Conservation (phyloP, 768 basidiomycete species). For the Lentinus brumalis region DNA sequence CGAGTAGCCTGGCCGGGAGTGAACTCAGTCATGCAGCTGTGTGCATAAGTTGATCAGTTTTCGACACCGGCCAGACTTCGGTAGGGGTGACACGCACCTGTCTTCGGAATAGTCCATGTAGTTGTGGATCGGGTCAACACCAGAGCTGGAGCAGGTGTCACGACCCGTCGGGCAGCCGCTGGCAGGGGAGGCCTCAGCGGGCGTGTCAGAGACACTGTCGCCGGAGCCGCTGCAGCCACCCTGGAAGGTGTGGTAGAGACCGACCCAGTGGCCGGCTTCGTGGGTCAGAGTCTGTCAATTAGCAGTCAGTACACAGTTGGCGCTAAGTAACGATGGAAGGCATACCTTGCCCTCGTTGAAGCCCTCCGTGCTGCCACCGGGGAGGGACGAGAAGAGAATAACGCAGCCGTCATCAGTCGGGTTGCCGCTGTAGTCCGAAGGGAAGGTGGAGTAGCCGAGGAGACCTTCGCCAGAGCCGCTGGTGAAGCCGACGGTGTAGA, state of each 20-base stretch:
- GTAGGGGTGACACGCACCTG: slow-evolving; percentile 10
- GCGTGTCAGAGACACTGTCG: slow-evolving; percentile 49
- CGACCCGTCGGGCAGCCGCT: slow-evolving; percentile 37
- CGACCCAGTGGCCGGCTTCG: slow-evolving; percentile 64
- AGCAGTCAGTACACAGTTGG: not conserved
- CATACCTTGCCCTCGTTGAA: slow-evolving; percentile 39
- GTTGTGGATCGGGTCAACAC: slow-evolving; percentile 49
- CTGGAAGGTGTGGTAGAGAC: slow-evolving; percentile 62
- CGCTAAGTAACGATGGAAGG: not conserved
- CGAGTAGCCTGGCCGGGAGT: slow-evolving; percentile 45
- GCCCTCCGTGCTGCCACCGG: slow-evolving; percentile 42
- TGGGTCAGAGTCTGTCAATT: slow-evolving; percentile 47
- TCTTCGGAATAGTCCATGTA: slow-evolving; percentile 59
- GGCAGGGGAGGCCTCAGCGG: slow-evolving; percentile 45
- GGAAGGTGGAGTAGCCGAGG: slow-evolving; percentile 59
- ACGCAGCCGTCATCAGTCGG: slow-evolving; percentile 52
- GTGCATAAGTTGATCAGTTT: not conserved
- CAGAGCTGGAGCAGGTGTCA: slow-evolving; percentile 30
- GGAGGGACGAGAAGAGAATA: slow-evolving; percentile 35
- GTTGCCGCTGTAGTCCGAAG: slow-evolving; percentile 39
- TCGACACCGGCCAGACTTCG: not conserved
- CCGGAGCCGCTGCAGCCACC: slow-evolving; percentile 44
- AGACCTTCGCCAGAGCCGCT: slow-evolving; percentile 44
- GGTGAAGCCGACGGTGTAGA: slow-evolving; percentile 54
- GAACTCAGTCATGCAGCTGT: slow-evolving; percentile 50